Base-by-base conservation (phyloP, 768 basidiomycete species). In the Boletus sp. region DNA sequence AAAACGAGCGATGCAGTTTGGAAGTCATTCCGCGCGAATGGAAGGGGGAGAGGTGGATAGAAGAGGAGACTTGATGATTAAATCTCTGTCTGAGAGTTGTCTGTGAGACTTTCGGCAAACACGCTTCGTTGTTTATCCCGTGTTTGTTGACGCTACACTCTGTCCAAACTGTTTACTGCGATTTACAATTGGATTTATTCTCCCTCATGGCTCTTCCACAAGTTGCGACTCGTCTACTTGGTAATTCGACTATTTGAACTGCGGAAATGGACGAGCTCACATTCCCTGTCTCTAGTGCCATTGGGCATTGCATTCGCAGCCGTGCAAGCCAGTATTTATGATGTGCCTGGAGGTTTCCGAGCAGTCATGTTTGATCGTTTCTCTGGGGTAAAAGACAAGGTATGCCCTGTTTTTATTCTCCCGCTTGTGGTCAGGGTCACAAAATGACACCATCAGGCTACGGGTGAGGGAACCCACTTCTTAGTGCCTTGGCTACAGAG, bases 321-420 rank as follows among this genome's bases (percentile, higher is more conserved):
- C 24, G 64, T 77, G 47, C 78, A 81, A 65, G 76, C 83, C 52
- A 86, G 83, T 57, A 73, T 83, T 37, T 82, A 83, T 55, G 81
- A 83, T 77, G 94, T 97, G 41, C 95, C 95, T 48, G 84, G 95
- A 64, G 95, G 95, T 42, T 94, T 87, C 75, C 82, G 90, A 55
- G 95, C 95, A 37, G 95, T 99, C 62, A 95, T 98, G 89, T 98
- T 99, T 76, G 96, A 98, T 75, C 82, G 96, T 66, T 98, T 99
- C 71, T 83, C 89, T 46, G 95, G 94, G 67, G 95, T 97, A 49
- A 87, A 87, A 74, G 80, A 87, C 68, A 74, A 81, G 79, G 94
- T 90, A 60, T 52, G 81, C 64, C 14, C 14, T 12, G 5, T n/a
- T 37, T 35, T 49, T 35, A 28, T 49, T 52, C 30, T 32, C 28